Percentiles rank a stretch among this genome's conserved stretches.
Conservation (phyloP, 1,284 basidiomycete genomes). For the Ganoderma multipileum region DNA sequence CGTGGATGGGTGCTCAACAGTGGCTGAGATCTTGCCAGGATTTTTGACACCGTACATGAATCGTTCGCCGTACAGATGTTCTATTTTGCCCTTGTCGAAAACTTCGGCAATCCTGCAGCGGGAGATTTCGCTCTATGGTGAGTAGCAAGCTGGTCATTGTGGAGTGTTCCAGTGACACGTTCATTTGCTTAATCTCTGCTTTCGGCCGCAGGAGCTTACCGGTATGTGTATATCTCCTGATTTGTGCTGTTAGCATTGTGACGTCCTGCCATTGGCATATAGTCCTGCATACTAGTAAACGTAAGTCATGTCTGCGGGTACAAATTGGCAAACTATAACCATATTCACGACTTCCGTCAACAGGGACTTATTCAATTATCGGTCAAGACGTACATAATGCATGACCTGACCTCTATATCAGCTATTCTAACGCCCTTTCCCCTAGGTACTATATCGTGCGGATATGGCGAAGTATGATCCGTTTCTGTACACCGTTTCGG, state of each 20-base stretch:
- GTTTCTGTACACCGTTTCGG: neutral
- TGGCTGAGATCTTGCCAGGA: neutral
- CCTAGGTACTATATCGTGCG: neutral
- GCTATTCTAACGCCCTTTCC: neutral
- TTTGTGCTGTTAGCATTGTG: neutral
- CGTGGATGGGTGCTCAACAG: neutral
- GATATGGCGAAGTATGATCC: neutral
- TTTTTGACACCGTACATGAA: neutral
- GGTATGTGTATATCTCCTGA: neutral
- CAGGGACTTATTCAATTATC: neutral
- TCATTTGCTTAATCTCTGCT: neutral
- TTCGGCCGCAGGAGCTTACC: neutral
- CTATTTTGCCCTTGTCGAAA: neutral
- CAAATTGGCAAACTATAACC: neutral
- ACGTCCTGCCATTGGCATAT: neutral
- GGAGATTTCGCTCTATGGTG: neutral
- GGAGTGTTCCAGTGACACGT: neutral
- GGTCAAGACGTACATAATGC: neutral
- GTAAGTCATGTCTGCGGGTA: neutral
- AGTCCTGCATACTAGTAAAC: neutral
- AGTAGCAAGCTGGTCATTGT: neutral
- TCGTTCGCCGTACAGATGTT: neutral
- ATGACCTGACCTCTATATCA: neutral
- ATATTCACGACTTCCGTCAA: neutral
- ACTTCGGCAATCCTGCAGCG: neutral